Evolutionary conservation across 1,284 basidiomycete genomes (phyloP), one percentile per base, ranked within the genome.

Genomic region (Schizophyllum commune): DNA sequence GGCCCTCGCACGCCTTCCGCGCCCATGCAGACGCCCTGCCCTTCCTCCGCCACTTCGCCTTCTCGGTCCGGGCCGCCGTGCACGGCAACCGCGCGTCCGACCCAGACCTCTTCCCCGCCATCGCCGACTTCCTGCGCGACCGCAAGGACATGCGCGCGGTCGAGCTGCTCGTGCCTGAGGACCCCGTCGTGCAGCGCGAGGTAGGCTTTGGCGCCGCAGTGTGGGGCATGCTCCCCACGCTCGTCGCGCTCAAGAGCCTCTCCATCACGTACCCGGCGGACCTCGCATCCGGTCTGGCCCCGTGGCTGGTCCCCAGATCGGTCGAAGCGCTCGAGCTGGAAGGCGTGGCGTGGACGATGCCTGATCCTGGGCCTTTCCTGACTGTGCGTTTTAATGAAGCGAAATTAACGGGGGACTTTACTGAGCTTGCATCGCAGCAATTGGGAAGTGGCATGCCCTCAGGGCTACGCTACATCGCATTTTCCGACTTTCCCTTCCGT

Each of bases 161-260:
- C 51, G 75, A 79, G 57, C 75, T 88, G 1, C 76, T 79, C 9
- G 79, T 83, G 8, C 77, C 79, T 13, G 74, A 75, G n/a, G 75
- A 79, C 20, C 77, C 79, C 56, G 72, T 68, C 63, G 72, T 75
- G 53, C 78, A 82, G 64, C 72, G 74, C 60, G 74, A 77, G 11
- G 76, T 85, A 11, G 86, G 87, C 20, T 88, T 86, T 65, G 84
- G 87, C 64, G 84, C 86, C 0, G 79, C 82, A 0, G 77, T 84
- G 6, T 88, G 86, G 85, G 86, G 87, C 13, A 81, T 88, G n/a
- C 74, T 89, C 13, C 86, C 87, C 0, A 78, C 77, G 4, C 69
- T 89, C 32, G 72, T 72, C 11, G 74, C 74, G 17, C 69, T 89
- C 60, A 77, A 71, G 22, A 79, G 75, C 56, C 68, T 89, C 58